These are phyloP conservation scores for Aspergillus carlsbadensis DNA, from an alignment of 495 filamentous ascomycete species.

Conservation along the genomic window DNA sequence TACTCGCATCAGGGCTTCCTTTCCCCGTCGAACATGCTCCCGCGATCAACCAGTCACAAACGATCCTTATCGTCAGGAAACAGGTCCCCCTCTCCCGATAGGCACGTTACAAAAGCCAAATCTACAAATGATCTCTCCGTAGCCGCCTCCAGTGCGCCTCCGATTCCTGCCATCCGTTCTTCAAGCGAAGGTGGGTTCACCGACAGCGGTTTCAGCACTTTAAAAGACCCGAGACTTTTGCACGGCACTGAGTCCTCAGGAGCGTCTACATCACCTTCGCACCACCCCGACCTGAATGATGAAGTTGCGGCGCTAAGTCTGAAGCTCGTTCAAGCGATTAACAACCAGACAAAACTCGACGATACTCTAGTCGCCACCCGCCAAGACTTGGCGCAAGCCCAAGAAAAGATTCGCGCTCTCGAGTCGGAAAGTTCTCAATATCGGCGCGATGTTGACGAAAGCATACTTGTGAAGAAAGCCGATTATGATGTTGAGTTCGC, in stretches of 20 bases:
- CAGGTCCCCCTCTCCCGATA: constrained; percentile 39
- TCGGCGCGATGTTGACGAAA: constrained; percentile 66
- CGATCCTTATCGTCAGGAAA: constrained; percentile 44
- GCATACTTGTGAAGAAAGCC: constrained; percentile 67
- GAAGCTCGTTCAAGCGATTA: constrained; percentile 95
- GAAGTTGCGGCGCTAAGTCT: constrained; percentile 91
- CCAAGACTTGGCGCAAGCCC: constrained; percentile 77
- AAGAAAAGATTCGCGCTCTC: constrained; percentile 63
- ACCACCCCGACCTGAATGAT: constrained; percentile 76
- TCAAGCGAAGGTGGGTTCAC: constrained; percentile 29
- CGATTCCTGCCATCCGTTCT: constrained; percentile 20
- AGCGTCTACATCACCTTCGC: constrained; percentile 39
- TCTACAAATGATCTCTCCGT: constrained; percentile 43
- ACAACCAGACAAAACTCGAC: constrained; percentile 91
- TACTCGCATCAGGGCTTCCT: constrained; percentile 39
- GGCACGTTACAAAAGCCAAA: constrained; percentile 42
- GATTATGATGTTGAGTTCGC: constrained; percentile 69
- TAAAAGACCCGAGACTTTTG: constrained; percentile 49
- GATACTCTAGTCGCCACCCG: constrained; percentile 80
- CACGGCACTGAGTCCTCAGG: constrained; percentile 35
- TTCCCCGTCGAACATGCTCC: constrained; percentile 44
- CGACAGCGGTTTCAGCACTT: constrained; percentile 48
- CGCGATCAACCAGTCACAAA: constrained; percentile 40
- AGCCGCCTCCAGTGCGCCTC: constrained; percentile 26
- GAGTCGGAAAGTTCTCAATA: constrained; percentile 69